phyloP scores from a whole-genome alignment of 371 early-diverging fungal genomes.

The Batkoa obscura region DNA sequence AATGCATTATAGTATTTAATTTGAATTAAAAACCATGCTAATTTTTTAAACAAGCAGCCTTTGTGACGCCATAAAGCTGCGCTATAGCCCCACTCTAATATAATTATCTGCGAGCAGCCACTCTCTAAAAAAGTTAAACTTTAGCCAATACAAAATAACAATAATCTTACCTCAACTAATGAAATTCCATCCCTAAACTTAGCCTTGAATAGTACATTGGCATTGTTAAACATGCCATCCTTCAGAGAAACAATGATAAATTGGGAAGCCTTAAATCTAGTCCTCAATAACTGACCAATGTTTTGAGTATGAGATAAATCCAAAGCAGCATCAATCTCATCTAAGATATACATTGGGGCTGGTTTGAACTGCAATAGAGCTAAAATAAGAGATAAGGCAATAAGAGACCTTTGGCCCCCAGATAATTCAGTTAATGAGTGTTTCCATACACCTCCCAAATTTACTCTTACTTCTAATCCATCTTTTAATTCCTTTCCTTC shows the following conservation, averaged over 20 bases:
- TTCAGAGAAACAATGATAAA: conserved; percentile 99
- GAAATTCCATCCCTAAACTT: conserved; percentile 94
- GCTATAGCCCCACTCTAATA: not conserved
- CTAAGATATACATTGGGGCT: conserved; percentile 99
- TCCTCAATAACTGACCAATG: conserved; percentile 92
- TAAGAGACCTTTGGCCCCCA: conserved; percentile 96
- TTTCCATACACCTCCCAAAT: conserved; percentile 96
- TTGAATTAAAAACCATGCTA: too few species aligned
- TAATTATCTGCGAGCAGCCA: not conserved
- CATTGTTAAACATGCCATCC: conserved; percentile 99
- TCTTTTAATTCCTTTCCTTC: conserved; percentile 64
- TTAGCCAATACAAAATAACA: not conserved
- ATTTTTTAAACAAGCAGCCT: not conserved
- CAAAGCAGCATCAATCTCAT: conserved; percentile 99
- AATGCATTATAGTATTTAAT: too few species aligned
- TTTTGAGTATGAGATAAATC: conserved; percentile 98
- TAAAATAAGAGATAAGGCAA: conserved; percentile 94
- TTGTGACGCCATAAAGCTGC: not conserved
- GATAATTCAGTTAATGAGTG: conserved; percentile 91
- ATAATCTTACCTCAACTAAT: conserved; percentile 46
- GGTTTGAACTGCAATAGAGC: conserved; percentile 96
- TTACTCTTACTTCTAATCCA: conserved; percentile 89
- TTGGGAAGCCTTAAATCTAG: conserved; percentile 94
- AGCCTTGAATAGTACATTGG: conserved; percentile 93
- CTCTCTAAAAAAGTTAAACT: not conserved